Evolutionary conservation across 495 filamentous ascomycete species (phyloP), one percentile per base, ranked within the genome.

Genomic region (Penicillium alfredii): DNA sequence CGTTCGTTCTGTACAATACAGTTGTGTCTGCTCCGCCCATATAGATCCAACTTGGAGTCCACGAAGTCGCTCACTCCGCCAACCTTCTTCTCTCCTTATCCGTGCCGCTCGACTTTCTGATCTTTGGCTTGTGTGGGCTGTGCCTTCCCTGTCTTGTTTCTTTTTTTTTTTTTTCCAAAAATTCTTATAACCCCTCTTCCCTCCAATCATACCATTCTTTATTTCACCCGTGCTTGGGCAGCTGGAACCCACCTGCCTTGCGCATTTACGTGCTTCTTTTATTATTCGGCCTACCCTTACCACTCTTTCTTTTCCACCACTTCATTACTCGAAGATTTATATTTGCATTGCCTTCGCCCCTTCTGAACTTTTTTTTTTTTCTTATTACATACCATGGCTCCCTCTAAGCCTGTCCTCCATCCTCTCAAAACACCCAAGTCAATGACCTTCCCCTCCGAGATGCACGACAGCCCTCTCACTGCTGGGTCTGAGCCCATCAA

Each of bases 341-440:
- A n/a, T n/a, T n/a, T n/a, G n/a, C n/a, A n/a, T n/a, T n/a, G n/a
- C n/a, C n/a, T n/a, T n/a, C n/a, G n/a, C n/a, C n/a, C n/a, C n/a
- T n/a, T n/a, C n/a, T n/a, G n/a, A n/a, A n/a, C n/a, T n/a, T n/a
- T 23, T 23, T 23, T 32, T 22, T n/a, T 33, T 16, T 20, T 40
- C 14, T 18, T 45, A 13, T 25, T 16, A 22, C 18, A 27, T 59
- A 58, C 53, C 50, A 78, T 60, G 69, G 67, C 77, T 52, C 47
- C 61, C 31, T 47, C 60, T 42, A 86, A 84, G 59, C 82, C 81
- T 40, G 68, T 73, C 38, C 74, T 88, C 34, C 70, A 77, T 53
- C 74, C 86, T 46, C 73, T 88, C 46, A 75, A 84, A 61, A 94
- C 87, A 22, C 87, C 87, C 17, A 70, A 78, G 53, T 83, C 78